These are phyloP conservation scores for Epichloe festucae DNA, from an alignment of 2,329 filamentous ascomycete species.

Conservation along the genomic window DNA sequence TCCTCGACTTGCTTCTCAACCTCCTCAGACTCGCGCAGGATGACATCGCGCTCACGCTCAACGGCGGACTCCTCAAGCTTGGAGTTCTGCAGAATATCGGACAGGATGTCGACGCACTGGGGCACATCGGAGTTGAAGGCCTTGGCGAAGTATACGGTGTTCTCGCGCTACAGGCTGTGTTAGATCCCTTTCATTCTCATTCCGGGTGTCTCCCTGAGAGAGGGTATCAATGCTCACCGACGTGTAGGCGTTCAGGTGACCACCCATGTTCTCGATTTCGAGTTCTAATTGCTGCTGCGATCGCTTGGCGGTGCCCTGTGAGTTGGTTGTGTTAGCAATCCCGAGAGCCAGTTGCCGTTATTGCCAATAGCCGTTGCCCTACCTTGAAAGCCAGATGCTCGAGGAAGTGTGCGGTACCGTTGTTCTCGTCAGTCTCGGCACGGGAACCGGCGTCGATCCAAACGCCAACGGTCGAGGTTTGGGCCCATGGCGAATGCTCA, in stretches of 20 bases:
- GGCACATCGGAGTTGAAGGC: slow-evolving; percentile 96
- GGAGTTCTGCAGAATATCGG: slow-evolving; percentile 98
- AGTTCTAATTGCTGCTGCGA: slow-evolving; percentile 96
- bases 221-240: slow-evolving; percentile 54
- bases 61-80: slow-evolving; percentile 89
- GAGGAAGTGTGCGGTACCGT: slow-evolving; percentile 98
- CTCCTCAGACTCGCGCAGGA: slow-evolving; percentile 96
- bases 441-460: slow-evolving; percentile 99
- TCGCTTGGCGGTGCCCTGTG: slow-evolving; percentile 78
- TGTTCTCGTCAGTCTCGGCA: slow-evolving; percentile 96
- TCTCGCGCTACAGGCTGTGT: slow-evolving; percentile 59
- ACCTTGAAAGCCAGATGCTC: slow-evolving; percentile 99
- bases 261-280: slow-evolving; percentile 99
- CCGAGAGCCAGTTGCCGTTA: background rate
- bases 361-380: slow-evolving; percentile 15
- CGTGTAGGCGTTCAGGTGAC: slow-evolving; percentile 97
- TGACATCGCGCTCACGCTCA: slow-evolving; percentile 96
- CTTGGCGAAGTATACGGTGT: slow-evolving; percentile 99
- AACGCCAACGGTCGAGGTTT: slow-evolving; percentile 95
- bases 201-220: slow-evolving; percentile 11
- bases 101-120: slow-evolving; percentile 92
- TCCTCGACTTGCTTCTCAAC: slow-evolving; percentile 99
- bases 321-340: background rate
- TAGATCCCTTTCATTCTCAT: slow-evolving; percentile 11
- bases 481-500: slow-evolving; percentile 94